Base-by-base conservation (phyloP, 2,329 filamentous ascomycete genomes). In the Paraphoma sp. region DNA sequence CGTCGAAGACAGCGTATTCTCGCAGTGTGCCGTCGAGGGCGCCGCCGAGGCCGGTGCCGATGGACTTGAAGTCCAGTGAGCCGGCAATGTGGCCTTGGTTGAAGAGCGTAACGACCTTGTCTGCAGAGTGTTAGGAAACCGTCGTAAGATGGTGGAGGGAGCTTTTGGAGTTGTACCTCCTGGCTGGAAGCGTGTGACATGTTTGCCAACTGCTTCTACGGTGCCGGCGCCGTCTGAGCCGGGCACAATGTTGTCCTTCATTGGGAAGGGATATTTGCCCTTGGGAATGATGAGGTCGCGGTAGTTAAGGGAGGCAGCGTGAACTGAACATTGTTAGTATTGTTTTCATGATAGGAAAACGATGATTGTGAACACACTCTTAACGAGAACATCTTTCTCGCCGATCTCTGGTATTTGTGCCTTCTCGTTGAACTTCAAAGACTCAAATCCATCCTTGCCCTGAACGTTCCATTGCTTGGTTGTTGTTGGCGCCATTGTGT, bases 341-440 rank as follows among this genome's bases (percentile, higher is more conserved):
- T 30, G 6, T 5, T 29, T 11, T 11, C 6, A 9, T 10, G 9
- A 11, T 7, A 18, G 23, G 14, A 4, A 31, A 30, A 7, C 2
- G 16, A 42, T 16, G 9, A 36, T 36, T 1, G 16, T 28, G 11
- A 48, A 51, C 73, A 51, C 69, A 81, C 80, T 81, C 75, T 89
- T 89, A 64, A 93, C 86, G 33, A 93, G 82, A 6, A 92, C 89
- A 28, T 93, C 87, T 59, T 85, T 84, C 52, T 92, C 89, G 45
- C 89, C 89, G 1, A 89, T 70, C 62, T 86, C 76, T 12, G 88
- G 87, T 2, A 91, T 69, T 1, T 82, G 67, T 0, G 77, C 81
- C 40, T 78, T 75, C 46, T 82, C 79, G 48, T 86, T 81, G 56
- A 82, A 77, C 64, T 85, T 83, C 65, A 92, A 80, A 42, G 80